These are phyloP conservation scores for Gossypium aridum DNA, from an alignment of 441 rosid genomes.

Conservation along the genomic window DNA sequence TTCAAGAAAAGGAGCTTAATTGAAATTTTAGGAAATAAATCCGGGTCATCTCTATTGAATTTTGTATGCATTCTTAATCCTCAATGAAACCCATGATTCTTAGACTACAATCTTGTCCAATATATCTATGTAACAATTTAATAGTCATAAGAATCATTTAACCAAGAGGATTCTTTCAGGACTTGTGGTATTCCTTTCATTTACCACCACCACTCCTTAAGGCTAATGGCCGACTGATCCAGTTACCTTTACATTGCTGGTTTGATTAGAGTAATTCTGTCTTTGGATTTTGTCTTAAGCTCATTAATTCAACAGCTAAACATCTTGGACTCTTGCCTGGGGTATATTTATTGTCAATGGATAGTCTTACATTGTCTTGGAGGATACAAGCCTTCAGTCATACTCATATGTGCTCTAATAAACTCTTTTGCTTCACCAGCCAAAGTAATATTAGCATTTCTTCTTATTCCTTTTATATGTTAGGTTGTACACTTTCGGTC, in stretches of 20 bases:
- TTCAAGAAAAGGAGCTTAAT: background rate
- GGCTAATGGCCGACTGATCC: background rate
- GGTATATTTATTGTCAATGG: background rate
- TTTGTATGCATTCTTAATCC: background rate
- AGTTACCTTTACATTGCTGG: background rate
- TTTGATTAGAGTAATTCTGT: background rate
- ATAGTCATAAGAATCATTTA: background rate
- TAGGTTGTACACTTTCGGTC: conserved; percentile 52
- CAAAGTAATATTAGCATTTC: conserved; percentile 2
- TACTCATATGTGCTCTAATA: background rate
- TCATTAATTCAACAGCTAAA: background rate
- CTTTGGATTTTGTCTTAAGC: background rate
- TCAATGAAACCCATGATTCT: background rate
- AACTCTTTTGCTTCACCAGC: background rate
- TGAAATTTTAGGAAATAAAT: background rate
- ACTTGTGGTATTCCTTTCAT: background rate
- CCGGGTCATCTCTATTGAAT: background rate
- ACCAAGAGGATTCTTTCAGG: background rate
- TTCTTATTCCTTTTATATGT: background rate
- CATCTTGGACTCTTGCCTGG: background rate
- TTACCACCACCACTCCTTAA: background rate
- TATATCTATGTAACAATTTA: background rate
- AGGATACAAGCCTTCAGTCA: background rate
- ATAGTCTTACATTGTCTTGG: background rate
- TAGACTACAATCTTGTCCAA: background rate